Conservation (phyloP, 495 filamentous ascomycete species). For the Podospora bellae-mahoneyi region DNA sequence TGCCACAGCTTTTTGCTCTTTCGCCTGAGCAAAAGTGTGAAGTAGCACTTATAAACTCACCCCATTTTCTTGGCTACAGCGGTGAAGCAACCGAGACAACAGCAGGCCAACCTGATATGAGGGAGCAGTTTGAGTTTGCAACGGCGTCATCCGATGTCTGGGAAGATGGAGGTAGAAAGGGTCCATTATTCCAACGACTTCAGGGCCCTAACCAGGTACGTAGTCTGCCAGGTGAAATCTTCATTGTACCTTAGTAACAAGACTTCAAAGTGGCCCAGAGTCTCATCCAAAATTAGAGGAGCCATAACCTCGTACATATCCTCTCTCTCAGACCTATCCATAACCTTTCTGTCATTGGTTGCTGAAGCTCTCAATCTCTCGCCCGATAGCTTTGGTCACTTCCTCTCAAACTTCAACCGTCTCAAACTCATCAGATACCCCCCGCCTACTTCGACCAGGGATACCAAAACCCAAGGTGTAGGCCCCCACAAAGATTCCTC, state of each 20-base stretch:
- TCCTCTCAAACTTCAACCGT: not conserved
- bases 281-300: too few species aligned
- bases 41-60: slow-evolving; percentile 48
- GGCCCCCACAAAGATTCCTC: slow-evolving; percentile 57
- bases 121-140: slow-evolving; percentile 57
- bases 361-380: not conserved
- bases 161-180: slow-evolving; percentile 20
- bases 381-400: not conserved
- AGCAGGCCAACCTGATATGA: slow-evolving; percentile 43
- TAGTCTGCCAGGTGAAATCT: too few species aligned
- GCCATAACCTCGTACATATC: too few species aligned
- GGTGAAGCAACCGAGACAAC: slow-evolving; percentile 51
- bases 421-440: not conserved
- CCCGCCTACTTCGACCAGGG: slow-evolving; percentile 45
- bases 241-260: not conserved
- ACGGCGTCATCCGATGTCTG: slow-evolving; percentile 46
- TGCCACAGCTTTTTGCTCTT: slow-evolving; percentile 22
- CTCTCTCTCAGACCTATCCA: not conserved
- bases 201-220: not conserved
- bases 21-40: slow-evolving; percentile 35
- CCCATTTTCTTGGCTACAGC: slow-evolving; percentile 55
- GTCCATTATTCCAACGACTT: slow-evolving; percentile 29
- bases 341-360: not conserved
- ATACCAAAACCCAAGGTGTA: slow-evolving; percentile 51
- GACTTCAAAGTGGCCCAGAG: too few species aligned